Evolutionary conservation across 2,329 filamentous ascomycete species (phyloP).

Genomic region (Pseudocercospora crystallina): DNA sequence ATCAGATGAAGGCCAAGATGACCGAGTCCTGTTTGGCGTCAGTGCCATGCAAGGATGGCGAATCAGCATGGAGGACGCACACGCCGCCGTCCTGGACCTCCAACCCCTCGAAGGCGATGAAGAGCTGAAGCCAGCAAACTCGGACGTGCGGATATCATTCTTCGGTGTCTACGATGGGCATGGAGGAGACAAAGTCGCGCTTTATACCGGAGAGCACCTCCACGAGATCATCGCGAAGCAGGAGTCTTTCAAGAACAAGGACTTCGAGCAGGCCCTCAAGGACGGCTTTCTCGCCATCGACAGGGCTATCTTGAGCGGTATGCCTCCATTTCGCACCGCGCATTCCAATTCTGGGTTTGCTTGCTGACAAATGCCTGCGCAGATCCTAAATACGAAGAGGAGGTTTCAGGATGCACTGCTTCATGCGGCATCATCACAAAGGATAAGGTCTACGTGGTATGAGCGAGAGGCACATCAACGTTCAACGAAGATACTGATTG

Average conservation of each 20-base stretch:
- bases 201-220: conserved; percentile 89
- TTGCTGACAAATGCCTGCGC: conserved; percentile 30
- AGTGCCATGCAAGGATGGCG: conserved; percentile 99
- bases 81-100: conserved; percentile 85
- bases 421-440: conserved; percentile 85
- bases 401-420: conserved; percentile 96
- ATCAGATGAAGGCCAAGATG: conserved; percentile 89
- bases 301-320: conserved; percentile 93
- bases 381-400: conserved; percentile 97
- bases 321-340: conserved; percentile 21
- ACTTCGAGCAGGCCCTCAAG: conserved; percentile 94
- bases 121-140: conserved; percentile 56
- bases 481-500: conserved; percentile 16
- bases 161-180: conserved; percentile 98
- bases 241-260: conserved; percentile 84
- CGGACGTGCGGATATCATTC: conserved; percentile 78
- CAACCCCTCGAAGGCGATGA: conserved; percentile 60
- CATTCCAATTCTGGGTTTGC: background rate
- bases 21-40: conserved; percentile 86
- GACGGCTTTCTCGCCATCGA: conserved; percentile 97
- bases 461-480: background rate
- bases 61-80: conserved; percentile 99
- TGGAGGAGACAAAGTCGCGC: conserved; percentile 91
- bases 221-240: conserved; percentile 94
- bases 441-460: conserved; percentile 91